Evolutionary conservation across 164 flowering plant species (phyloP), one percentile per base, ranked within the genome.

Genomic region (Brasenia schreberi): DNA sequence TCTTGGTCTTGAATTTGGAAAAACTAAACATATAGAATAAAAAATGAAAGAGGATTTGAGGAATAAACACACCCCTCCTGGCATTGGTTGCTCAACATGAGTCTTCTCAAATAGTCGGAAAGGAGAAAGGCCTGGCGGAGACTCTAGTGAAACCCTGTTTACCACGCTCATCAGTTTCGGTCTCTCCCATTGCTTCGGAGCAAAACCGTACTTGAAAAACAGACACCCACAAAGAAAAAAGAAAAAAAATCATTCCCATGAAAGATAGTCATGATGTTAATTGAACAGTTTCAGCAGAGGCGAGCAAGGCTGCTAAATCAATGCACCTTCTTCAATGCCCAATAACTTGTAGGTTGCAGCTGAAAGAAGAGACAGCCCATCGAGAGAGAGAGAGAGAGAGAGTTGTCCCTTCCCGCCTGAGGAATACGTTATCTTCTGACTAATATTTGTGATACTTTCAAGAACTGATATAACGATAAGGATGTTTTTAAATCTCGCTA

Each of bases 301-400:
- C 52, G 12, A 61, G 60, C 65, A 23, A 23, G 27, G 2, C 27
- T 23, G 27, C 27, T 23, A 23, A 23, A 23, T 23, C 27, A 23
- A 23, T 23, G 53, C 19, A 76, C 80, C 75, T 69, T 74, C 49
- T 44, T 43, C 56, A 62, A 59, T 68, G 60, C 42, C 65, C 67
- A 27, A 68, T 59, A 62, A 18, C 65, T 59, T 52, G 67, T 44
- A 19, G 67, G 66, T 10, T 72, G 66, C 9, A 64, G 75, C 33
- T 67, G 75, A 63, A 77, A 62, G 18, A 70, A 66, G 1, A 74
- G 73, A 61, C 75, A 74, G 49, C 75, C 73, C 77, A 74, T 77
- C 33, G 27, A 18, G 44, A 53, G 23, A 18, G 61, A 27, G 23
- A 10, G 27, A 18, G 44, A 53, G 23, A 18, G 61, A 27, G 23